Base-by-base conservation (phyloP, 768 basidiomycete species). In the Suillus plorans region DNA sequence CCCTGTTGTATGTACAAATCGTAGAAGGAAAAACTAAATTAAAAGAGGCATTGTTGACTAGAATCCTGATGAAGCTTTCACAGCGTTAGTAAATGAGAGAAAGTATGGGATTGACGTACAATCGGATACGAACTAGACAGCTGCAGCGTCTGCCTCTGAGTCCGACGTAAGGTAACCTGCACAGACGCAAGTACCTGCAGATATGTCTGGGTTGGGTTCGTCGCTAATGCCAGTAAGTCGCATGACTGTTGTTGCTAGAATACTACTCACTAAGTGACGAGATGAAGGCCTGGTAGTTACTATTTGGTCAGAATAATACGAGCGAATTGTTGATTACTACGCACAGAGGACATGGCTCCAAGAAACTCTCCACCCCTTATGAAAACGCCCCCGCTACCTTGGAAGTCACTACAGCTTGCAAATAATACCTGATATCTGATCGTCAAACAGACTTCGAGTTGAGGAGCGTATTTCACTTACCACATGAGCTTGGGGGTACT, bases 341-440 rank as follows among this genome's bases (percentile, higher is more conserved):
- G 25, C 58, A 59, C 58, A 42, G 58, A 41, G 12, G 58, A 59
- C 58, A 59, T 59, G 12, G 58, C 58, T 25, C 58, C 58, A 28
- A 28, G 58, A 42, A 59, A 59, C 25, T 59, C 58, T 59, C 58
- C 58, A 12, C 58, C 58, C 25, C 58, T 25, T 28, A 59, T 42
- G 28, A 59, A 42, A 41, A 59, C 28, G 25, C 58, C 58, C 14
- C 58, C 58, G 4, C 58, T 59, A 39, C 28, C 18, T 42, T 59
- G 58, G 25, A 42, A 28, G 25, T 59, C 58, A 10, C 58, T 42
- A 20, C 58, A 59, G 20, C 58, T 41, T 7, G 58, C 58, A 42
- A 59, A 59, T 12, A 59, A 20, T 3, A 59, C 58, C 58, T 59
- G 7, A 28, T 10, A 18, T 59, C 12, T 31, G 41, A 59, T 18